Conservation (phyloP, 2,329 filamentous ascomycete species). For the Apiospora saccharicola region DNA sequence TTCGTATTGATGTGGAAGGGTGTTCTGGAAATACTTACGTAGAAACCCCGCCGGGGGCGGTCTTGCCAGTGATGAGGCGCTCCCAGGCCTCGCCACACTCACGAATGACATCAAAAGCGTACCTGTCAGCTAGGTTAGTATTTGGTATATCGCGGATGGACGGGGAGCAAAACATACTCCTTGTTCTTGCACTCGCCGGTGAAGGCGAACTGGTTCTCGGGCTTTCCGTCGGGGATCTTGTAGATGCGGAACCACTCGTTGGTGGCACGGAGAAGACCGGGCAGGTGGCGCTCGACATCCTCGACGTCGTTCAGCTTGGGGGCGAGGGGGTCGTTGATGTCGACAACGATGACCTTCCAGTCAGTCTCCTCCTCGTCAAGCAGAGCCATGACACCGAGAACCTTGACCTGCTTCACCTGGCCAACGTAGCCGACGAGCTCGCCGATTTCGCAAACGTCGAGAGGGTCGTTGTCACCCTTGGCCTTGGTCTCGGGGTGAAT, state of each 20-base stretch:
- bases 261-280: slow-evolving; percentile 93
- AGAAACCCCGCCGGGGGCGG: slow-evolving; percentile 76
- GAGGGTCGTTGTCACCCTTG: slow-evolving; percentile 98
- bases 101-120: slow-evolving; percentile 92
- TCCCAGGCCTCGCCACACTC: slow-evolving; percentile 99
- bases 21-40: slow-evolving; percentile 66
- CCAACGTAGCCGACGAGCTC: slow-evolving; percentile 96
- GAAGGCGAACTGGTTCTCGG: slow-evolving; percentile 99
- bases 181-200: slow-evolving; percentile 99
- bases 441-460: slow-evolving; percentile 99
- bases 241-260: slow-evolving; percentile 99
- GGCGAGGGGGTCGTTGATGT: slow-evolving; percentile 95
- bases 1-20: slow-evolving; percentile 19
- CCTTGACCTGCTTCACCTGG: slow-evolving; percentile 99
- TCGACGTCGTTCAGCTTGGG: slow-evolving; percentile 98
- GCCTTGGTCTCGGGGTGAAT: slow-evolving; percentile 98
- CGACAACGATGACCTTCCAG: slow-evolving; percentile 99
- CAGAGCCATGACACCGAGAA: slow-evolving; percentile 98
- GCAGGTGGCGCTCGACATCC: slow-evolving; percentile 98
- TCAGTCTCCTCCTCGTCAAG: slow-evolving; percentile 99
- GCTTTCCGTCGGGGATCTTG: slow-evolving; percentile 99
- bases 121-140: slow-evolving; percentile 57
- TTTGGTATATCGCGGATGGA: slow-evolving; percentile 1
- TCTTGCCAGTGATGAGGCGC: slow-evolving; percentile 92
- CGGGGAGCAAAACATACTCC: slow-evolving; percentile 64